phyloP scores from a whole-genome alignment of 1,139 yeast genomes.

The Scheffersomyces insectosa region DNA sequence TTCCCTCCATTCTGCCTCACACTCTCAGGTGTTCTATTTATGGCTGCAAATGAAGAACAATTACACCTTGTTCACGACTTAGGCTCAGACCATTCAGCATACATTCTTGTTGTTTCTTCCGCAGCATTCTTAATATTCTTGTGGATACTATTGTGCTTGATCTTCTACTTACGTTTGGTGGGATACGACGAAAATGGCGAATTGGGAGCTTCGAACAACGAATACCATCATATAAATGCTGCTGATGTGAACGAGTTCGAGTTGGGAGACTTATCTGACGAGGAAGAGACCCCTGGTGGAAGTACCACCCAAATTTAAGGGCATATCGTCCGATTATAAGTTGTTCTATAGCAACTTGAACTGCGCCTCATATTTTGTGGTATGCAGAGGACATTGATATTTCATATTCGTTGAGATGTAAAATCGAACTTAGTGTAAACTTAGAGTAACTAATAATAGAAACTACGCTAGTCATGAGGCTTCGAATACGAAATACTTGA shows the following conservation, averaged over 20 bases:
- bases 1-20: constrained; percentile 79
- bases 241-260: constrained; percentile 33
- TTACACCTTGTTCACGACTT: constrained; percentile 65
- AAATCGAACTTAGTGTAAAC: no score
- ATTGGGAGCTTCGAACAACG: not conserved
- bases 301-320: not conserved
- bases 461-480: no score
- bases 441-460: no score
- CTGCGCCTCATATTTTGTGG: no score
- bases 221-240: not conserved
- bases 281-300: constrained; percentile 13
- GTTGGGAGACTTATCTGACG: constrained; percentile 31
- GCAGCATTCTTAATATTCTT: constrained; percentile 73
- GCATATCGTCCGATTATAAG: no score
- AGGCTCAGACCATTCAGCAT: constrained; percentile 84
- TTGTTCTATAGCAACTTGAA: no score
- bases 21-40: constrained; percentile 76
- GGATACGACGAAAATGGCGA: constrained; percentile 47
- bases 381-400: no score
- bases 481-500: no score
- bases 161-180: constrained; percentile 56
- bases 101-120: constrained; percentile 69
- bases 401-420: no score
- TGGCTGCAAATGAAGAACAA: constrained; percentile 94
- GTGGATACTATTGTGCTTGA: constrained; percentile 60